These are phyloP conservation scores for Candida succiphila DNA, from an alignment of 805 yeast species.

Conservation along the genomic window DNA sequence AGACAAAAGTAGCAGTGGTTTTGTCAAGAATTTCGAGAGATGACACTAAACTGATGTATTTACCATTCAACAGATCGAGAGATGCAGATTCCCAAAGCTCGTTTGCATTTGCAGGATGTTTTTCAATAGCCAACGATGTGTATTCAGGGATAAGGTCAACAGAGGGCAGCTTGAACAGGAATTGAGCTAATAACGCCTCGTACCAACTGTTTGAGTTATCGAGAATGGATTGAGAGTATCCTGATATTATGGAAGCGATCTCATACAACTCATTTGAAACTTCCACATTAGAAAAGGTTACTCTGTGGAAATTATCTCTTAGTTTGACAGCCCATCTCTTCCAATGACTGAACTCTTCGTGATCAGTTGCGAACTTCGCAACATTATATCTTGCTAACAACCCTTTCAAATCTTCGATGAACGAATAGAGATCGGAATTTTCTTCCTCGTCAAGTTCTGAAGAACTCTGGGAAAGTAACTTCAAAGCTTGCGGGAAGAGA, in stretches of 20 bases:
- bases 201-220: slow-evolving; percentile 54
- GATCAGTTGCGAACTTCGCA: slow-evolving; percentile 22
- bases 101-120: slow-evolving; percentile 25
- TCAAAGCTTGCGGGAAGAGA: slow-evolving; percentile 42
- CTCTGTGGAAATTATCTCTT: slow-evolving; percentile 28
- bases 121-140: slow-evolving; percentile 22
- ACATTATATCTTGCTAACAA: slow-evolving; percentile 30
- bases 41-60: slow-evolving; percentile 46
- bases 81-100: slow-evolving; percentile 48
- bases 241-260: slow-evolving; percentile 34
- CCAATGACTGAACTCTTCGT: slow-evolving; percentile 38
- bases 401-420: slow-evolving; percentile 30
- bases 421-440: slow-evolving; percentile 20
- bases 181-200: slow-evolving; percentile 37
- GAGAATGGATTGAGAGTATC: slow-evolving; percentile 37
- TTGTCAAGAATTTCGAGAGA: slow-evolving; percentile 50
- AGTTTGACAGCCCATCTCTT: slow-evolving; percentile 38
- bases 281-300: slow-evolving; percentile 17
- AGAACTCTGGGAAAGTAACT: slow-evolving; percentile 33
- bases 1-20: slow-evolving; percentile 52
- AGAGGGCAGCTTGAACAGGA: slow-evolving; percentile 49
- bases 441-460: slow-evolving; percentile 25
- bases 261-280: slow-evolving; percentile 28
- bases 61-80: slow-evolving; percentile 43
- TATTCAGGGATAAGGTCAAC: slow-evolving; percentile 30